Base-by-base conservation (phyloP, 345 rosid genomes). In the Lepidium africanum region DNA sequence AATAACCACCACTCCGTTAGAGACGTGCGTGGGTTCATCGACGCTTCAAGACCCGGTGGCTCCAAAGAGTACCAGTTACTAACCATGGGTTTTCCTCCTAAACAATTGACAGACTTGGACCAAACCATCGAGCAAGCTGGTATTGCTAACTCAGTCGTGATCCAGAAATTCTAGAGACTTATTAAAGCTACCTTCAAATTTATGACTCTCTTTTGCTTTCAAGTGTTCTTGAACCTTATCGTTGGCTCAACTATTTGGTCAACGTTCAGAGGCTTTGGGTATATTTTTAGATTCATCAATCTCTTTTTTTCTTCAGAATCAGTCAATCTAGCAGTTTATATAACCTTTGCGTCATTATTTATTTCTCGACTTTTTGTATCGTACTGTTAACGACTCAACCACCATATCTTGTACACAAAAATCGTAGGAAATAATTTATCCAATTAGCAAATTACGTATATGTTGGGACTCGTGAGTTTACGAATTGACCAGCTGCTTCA, bases 11-110 rank as follows among this genome's bases (percentile, higher is more conserved):
- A 94, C 70, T 86, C 93, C 0, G 65, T 94, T 36, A 69, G 89
- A 77, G 96, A 94, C 36, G 40, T 94, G 2, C 91, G 85, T 41
- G 84, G 77, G n/a, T 87, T 87, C 85, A 91, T 94, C 3, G 87
- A 84, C 6, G 97, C 99, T 4, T 87, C 97, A 10, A 80, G 93
- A 66, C 87, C 91, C 0, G 90, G 86, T 0, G 86, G 95, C 17
- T 70, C 78, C 3, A 79, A 82, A 75, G 80, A 85, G 48, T 94
- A 89, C 70, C 95, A 80, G 71, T 77, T 94, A 70, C 86, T 83
- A 77, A 83, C 90, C 8, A 91, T 91, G 99, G 96, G 99, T 14
- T 94, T 94, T 71, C 99, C 99, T 71, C 99, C 97, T 53, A 86
- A 80, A 63, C 92, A 79, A 38, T 87, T 94, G 51, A 76, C 71